Evolutionary conservation across 2,329 filamentous ascomycete species (phyloP), one percentile per base, ranked within the genome.

Genomic region (Penicillium sp.): DNA sequence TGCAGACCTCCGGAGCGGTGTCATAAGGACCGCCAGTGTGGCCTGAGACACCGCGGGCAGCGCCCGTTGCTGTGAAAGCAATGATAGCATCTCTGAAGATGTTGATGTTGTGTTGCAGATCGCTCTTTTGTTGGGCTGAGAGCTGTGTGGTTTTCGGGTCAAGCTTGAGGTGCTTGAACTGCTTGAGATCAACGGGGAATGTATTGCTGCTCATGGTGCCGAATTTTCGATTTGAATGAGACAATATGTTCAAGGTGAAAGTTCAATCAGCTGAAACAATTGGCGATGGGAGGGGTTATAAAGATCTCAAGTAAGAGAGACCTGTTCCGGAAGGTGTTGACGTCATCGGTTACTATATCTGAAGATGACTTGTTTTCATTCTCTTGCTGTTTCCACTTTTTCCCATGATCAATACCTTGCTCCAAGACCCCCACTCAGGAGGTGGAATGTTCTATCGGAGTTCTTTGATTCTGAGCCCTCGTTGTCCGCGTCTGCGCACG

Each of bases 11-110:
- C 3, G 69, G 69, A 0, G 68, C 59, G 2, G 69, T 72, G 48
- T 72, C 69, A 51, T 66, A 72, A 28, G 69, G 69, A 31, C 69
- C 69, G 34, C 69, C 69, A 3, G 69, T 72, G 53, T 72, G 69
- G 22, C 69, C 69, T 2, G 65, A 59, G 4, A 71, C 64, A 8
- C 69, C 69, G 2, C 68, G 63, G 25, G 69, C 69, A 6, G 69
- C 57, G 28, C 69, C 69, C 0, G 69, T 68, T 1, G 69, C 65
- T 18, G 69, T 72, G 54, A 72, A 72, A 2, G 67, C 67, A 45
- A 72, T 58, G 27, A 72, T 68, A 27, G 69, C 67, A 61, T 72
- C 69, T 46, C 69, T 56, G 53, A 72, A 67, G 44, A 72, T 46
- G 39, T 64, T 60, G 48, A 72, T 72, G 48, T 72, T 72, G 49